A percentile compares a stretch with the other conserved stretches of the same genome.
Evolutionary conservation across 768 basidiomycete genomes (phyloP).

Genomic region (Lactarius hengduanensis): DNA sequence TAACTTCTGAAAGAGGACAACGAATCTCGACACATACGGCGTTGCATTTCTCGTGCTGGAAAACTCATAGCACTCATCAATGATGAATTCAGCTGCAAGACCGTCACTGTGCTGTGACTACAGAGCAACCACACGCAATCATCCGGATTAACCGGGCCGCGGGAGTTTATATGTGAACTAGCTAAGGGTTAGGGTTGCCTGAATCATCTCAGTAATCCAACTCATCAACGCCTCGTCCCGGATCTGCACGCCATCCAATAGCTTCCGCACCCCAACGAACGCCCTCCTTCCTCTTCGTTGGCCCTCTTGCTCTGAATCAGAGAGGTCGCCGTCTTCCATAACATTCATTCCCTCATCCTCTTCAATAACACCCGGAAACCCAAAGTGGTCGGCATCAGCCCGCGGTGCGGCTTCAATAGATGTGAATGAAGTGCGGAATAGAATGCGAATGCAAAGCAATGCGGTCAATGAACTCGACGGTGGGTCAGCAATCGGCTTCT

Average conservation of each 20-base stretch:
- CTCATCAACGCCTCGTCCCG: conserved; percentile 58
- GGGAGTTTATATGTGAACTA: neutral
- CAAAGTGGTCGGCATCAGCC: conserved; percentile 82
- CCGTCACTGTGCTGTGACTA: neutral
- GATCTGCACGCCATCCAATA: conserved; percentile 64
- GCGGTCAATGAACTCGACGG: conserved; percentile 77
- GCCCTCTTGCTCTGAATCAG: conserved; percentile 57
- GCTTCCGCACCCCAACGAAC: conserved; percentile 57
- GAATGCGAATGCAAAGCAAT: conserved; percentile 75
- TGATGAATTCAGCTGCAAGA: neutral
- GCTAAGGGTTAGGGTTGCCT: conserved; percentile 34
- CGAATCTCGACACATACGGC: conserved; percentile 47
- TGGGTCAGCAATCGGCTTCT: conserved; percentile 58
- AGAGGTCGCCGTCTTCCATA: conserved; percentile 30
- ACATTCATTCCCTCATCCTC: conserved; percentile 68
- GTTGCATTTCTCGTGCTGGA: conserved; percentile 11
- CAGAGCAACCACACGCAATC: neutral
- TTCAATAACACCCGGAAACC: conserved; percentile 81
- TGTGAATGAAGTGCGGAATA: conserved; percentile 79
- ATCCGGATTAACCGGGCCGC: neutral
- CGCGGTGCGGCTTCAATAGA: conserved; percentile 65
- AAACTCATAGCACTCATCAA: conserved; percentile 13
- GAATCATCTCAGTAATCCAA: conserved; percentile 62
- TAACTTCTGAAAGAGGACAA: conserved; percentile 47
- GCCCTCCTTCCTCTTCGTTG: conserved; percentile 69